These are phyloP conservation scores for Diplodia mutila DNA, from an alignment of 2,329 filamentous ascomycete species.

Conservation along the genomic window DNA sequence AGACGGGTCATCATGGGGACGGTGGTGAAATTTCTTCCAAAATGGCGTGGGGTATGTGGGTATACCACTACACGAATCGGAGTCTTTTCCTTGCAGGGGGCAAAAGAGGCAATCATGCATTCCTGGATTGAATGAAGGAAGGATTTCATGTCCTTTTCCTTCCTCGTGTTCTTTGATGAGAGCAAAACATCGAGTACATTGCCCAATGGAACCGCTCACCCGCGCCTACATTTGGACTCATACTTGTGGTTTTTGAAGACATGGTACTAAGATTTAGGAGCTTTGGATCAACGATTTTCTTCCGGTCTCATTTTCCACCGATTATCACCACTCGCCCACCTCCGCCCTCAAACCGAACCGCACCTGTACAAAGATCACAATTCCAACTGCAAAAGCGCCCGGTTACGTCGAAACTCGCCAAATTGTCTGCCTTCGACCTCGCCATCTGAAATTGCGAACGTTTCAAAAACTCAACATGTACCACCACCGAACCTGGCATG, in stretches of 20 bases:
- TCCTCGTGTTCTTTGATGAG: conserved; percentile 23
- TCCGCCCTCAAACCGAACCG: background rate
- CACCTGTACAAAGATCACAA: background rate
- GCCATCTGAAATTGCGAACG: background rate
- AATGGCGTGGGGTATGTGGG: conserved; percentile 23
- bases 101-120: conserved; percentile 22
- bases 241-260: background rate
- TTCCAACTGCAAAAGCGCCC: background rate
- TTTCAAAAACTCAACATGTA: background rate
- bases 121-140: conserved; percentile 20
- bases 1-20: conserved; percentile 15
- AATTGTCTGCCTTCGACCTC: background rate
- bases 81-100: conserved; percentile 23
- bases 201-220: conserved; percentile 25
- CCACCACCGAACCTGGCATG: background rate
- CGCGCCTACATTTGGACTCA: background rate
- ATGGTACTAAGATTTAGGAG: background rate
- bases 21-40: conserved; percentile 23
- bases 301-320: background rate
- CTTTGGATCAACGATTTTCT: background rate
- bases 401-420: background rate
- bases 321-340: background rate
- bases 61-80: conserved; percentile 22
- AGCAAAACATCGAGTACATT: conserved; percentile 25
- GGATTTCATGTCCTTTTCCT: conserved; percentile 10